phyloP scores from a whole-genome alignment of 768 basidiomycete genomes.

The Tricholoma terreum region DNA sequence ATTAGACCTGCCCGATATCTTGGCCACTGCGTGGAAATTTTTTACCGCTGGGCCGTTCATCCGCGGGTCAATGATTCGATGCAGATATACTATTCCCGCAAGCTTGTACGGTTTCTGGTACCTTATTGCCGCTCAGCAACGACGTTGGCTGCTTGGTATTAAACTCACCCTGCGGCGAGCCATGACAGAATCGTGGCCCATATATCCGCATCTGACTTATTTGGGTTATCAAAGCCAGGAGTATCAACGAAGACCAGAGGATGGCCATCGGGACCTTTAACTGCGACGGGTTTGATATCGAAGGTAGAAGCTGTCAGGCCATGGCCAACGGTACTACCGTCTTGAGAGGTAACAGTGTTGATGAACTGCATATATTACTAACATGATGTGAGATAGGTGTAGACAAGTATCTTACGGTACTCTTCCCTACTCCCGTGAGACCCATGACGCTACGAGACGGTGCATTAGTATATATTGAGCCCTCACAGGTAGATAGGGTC shows the following conservation, averaged over 20 bases:
- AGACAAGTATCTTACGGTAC: background rate
- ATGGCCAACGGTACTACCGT: background rate
- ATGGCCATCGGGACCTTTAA: conserved; percentile 1
- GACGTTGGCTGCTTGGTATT: background rate
- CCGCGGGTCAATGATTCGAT: conserved; percentile 3
- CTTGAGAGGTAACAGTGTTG: background rate
- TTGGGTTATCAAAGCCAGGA: too few relatives aligned
- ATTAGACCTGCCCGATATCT: conserved; percentile 5
- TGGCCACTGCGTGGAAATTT: conserved; percentile 4
- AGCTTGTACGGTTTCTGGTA: conserved; percentile 1
- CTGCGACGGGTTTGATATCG: too few relatives aligned
- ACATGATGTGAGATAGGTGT: background rate
- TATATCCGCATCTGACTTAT: background rate
- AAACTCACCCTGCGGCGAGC: background rate
- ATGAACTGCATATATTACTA: conserved; percentile 1
- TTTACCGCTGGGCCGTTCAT: background rate
- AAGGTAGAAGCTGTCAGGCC: too few relatives aligned
- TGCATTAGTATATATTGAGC: too few relatives aligned
- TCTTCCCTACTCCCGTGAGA: background rate
- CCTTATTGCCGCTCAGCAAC: background rate
- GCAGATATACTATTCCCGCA: conserved; percentile 3
- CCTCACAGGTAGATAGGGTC: too few relatives aligned
- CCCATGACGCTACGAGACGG: background rate
- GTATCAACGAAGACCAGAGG: conserved; percentile 18
- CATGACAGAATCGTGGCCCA: background rate